phyloP scores from a whole-genome alignment of 495 filamentous ascomycete species.

The Hypoxylon fuscum region DNA sequence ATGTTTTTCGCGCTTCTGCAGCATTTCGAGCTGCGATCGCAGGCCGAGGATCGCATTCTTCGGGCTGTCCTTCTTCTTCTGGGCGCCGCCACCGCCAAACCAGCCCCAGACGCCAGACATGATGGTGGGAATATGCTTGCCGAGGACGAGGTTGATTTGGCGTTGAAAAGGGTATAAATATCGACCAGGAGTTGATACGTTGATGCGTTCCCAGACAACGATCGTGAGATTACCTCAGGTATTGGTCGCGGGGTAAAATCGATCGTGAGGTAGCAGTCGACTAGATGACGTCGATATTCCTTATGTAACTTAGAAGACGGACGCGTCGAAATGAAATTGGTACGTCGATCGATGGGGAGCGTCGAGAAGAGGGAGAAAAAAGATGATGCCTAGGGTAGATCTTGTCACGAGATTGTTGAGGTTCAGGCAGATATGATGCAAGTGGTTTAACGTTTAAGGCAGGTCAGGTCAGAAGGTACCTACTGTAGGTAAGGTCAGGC shows the following conservation, averaged over 20 bases:
- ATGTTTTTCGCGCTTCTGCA: slow-evolving; percentile 95
- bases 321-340: background rate
- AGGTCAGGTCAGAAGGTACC: slow-evolving; percentile 19
- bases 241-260: slow-evolving; percentile 37
- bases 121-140: slow-evolving; percentile 32
- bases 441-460: slow-evolving; percentile 12
- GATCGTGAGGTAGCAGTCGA: slow-evolving; percentile 12
- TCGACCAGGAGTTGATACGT: background rate
- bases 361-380: slow-evolving; percentile 14
- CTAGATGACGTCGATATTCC: slow-evolving; percentile 32
- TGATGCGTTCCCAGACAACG: slow-evolving; percentile 7
- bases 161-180: slow-evolving; percentile 1
- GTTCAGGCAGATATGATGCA: slow-evolving; percentile 22
- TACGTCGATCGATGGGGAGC: background rate
- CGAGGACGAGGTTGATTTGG: slow-evolving; percentile 17
- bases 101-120: slow-evolving; percentile 80
- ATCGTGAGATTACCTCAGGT: no score
- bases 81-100: slow-evolving; percentile 81
- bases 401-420: slow-evolving; percentile 24
- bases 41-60: slow-evolving; percentile 96
- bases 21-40: slow-evolving; percentile 91
- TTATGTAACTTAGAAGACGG: slow-evolving; percentile 14
- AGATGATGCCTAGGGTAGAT: slow-evolving; percentile 2
- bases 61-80: slow-evolving; percentile 89
- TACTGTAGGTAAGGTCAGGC: background rate